Conservation (phyloP, 2,329 filamentous ascomycete species). For the Aspergillus sp. region DNA sequence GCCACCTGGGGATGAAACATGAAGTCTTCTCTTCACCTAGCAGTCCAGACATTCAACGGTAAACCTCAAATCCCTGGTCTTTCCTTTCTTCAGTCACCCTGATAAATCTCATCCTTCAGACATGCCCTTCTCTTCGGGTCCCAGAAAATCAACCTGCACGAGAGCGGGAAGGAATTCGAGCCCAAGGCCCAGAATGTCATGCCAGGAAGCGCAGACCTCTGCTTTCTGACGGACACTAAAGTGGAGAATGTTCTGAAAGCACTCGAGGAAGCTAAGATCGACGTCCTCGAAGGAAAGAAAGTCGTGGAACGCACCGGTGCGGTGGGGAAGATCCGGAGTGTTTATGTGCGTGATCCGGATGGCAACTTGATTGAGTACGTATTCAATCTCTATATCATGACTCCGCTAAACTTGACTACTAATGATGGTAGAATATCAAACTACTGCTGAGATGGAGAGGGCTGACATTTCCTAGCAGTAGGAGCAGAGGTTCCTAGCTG, state of each 20-base stretch:
- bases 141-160: conserved; percentile 65
- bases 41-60: conserved; percentile 33
- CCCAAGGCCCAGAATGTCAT: conserved; percentile 58
- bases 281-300: conserved; percentile 51
- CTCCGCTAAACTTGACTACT: background rate
- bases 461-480: no score
- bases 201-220: conserved; percentile 62
- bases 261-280: conserved; percentile 47
- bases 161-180: conserved; percentile 60
- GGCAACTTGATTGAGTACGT: conserved; percentile 64
- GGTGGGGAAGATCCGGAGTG: conserved; percentile 55
- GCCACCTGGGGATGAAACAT: conserved; percentile 59
- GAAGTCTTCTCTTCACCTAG: conserved; percentile 52
- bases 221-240: conserved; percentile 58
- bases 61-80: background rate
- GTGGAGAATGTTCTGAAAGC: conserved; percentile 50
- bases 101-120: conserved; percentile 32
- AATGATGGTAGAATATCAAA: background rate
- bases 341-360: conserved; percentile 65
- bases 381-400: background rate
- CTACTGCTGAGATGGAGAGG: background rate
- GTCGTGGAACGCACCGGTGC: conserved; percentile 61
- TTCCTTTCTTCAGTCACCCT: background rate
- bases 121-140: conserved; percentile 59
- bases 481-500: no score